phyloP scores from a whole-genome alignment of 2,329 filamentous ascomycete genomes.

The Onygena corvina region DNA sequence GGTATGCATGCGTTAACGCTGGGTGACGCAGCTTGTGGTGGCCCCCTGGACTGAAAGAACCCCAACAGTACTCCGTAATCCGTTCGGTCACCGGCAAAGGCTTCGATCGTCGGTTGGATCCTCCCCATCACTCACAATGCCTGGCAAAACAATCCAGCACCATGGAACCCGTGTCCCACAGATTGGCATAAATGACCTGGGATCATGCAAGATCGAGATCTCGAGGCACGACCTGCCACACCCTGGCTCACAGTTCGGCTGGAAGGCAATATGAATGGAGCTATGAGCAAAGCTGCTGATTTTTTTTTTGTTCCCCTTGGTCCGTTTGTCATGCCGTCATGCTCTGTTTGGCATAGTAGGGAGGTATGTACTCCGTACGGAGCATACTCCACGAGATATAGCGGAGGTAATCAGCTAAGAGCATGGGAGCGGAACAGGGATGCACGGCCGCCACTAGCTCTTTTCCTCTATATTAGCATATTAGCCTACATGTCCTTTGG shows the following conservation, averaged over 20 bases:
- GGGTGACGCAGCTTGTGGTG: background rate
- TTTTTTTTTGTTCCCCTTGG: background rate
- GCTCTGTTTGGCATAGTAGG: too few species aligned
- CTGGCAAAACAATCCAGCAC: background rate
- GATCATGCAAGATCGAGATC: constrained; percentile 5
- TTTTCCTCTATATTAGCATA: constrained; percentile 2
- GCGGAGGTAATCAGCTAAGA: background rate
- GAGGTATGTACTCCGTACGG: too few species aligned
- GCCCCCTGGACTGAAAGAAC: background rate
- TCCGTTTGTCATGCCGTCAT: background rate
- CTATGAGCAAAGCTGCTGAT: background rate
- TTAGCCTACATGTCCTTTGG: background rate
- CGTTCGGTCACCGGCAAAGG: background rate
- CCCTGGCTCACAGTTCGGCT: background rate
- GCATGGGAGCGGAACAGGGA: constrained; percentile 6
- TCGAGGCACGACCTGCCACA: background rate
- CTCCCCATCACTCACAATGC: background rate
- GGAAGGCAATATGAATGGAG: too few species aligned
- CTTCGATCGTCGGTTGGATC: background rate
- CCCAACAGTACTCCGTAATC: too few species aligned
- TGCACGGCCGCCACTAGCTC: background rate
- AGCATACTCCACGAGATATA: background rate
- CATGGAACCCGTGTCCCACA: background rate
- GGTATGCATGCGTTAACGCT: background rate
- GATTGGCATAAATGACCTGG: background rate